Evolutionary conservation across 805 yeast genomes (phyloP).

Genomic region (Metschnikowia borealis): DNA sequence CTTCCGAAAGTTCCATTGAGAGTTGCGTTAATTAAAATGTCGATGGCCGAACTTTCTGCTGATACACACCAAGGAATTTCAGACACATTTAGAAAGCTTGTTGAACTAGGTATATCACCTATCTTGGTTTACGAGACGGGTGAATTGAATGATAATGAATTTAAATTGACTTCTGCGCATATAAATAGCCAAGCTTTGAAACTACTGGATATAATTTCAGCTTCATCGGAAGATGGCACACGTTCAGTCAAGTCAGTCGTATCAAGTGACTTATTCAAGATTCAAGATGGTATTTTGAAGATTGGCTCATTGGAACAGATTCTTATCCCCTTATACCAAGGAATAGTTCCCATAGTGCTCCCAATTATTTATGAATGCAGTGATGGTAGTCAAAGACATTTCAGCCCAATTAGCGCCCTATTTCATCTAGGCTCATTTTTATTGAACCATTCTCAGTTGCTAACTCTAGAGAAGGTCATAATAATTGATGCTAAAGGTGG

Average conservation of each 20-base stretch:
- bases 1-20: slow-evolving; percentile 43
- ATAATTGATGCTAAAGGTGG: slow-evolving; percentile 85
- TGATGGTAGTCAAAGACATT: slow-evolving; percentile 24
- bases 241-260: slow-evolving; percentile 23
- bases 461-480: slow-evolving; percentile 76
- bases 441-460: slow-evolving; percentile 25
- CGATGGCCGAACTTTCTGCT: slow-evolving; percentile 31
- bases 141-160: slow-evolving; percentile 21
- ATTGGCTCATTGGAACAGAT: slow-evolving; percentile 28
- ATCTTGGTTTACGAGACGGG: slow-evolving; percentile 56
- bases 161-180: slow-evolving; percentile 29
- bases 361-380: slow-evolving; percentile 42
- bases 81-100: slow-evolving; percentile 51
- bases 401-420: slow-evolving; percentile 23
- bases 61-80: slow-evolving; percentile 46
- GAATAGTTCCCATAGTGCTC: slow-evolving; percentile 60
- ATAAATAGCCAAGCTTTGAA: slow-evolving; percentile 31
- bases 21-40: slow-evolving; percentile 54
- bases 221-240: slow-evolving; percentile 18
- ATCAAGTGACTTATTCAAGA: slow-evolving; percentile 26
- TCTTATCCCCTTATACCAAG: slow-evolving; percentile 40
- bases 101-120: slow-evolving; percentile 70
- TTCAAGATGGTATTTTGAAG: slow-evolving; percentile 8
- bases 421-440: slow-evolving; percentile 24
- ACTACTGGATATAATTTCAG: slow-evolving; percentile 23